Evolutionary conservation across 805 yeast species (phyloP), one percentile per base, ranked within the genome.

Genomic region (Wickerhamiella nectarea): DNA sequence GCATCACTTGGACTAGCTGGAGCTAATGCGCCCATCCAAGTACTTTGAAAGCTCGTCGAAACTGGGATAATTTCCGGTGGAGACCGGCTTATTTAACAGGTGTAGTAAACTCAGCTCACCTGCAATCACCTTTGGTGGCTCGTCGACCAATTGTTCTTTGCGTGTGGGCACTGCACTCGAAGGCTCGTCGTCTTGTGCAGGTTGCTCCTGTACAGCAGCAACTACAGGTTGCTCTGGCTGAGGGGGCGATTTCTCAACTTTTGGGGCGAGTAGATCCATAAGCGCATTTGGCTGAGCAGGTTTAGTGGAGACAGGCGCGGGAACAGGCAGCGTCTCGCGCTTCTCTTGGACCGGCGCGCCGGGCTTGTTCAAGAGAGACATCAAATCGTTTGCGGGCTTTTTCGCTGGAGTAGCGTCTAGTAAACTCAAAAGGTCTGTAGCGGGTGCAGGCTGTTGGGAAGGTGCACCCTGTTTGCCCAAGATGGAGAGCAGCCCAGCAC

Each of bases 341-440:
- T 8, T 9, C 11, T 6, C n/a, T 4, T 9, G 29, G 12, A 7
- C n/a, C 14, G 31, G 31, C 14, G 6, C 12, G 8, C 31, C 15
- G 6, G 35, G 35, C 35, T 25, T 24, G 33, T 9, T 29, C 14
- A 46, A 26, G 2, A 46, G 48, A 11, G 40, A 15, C 45, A 46
- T 46, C 12, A 46, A 17, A 24, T 36, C 33, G 9, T 36, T 29
- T 8, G 28, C 34, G 41, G 38, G 41, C 34, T 38, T 10, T 20
- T 25, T 14, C 26, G 37, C 15, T 43, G 41, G 19, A 25, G 38
- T 6, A 18, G 41, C 22, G 26, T 45, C 41, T 24, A 50, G 31
- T 6, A 50, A 37, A 6, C 29, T 29, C 17, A 50, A 47, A 42
- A 50, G 34, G 7, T 46, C 29, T 20, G 40, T 49, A 12, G 41